Percentiles rank a stretch among this genome's conserved stretches.
Conservation (phyloP, 768 basidiomycete genomes). For the Albatrellus ellisii region DNA sequence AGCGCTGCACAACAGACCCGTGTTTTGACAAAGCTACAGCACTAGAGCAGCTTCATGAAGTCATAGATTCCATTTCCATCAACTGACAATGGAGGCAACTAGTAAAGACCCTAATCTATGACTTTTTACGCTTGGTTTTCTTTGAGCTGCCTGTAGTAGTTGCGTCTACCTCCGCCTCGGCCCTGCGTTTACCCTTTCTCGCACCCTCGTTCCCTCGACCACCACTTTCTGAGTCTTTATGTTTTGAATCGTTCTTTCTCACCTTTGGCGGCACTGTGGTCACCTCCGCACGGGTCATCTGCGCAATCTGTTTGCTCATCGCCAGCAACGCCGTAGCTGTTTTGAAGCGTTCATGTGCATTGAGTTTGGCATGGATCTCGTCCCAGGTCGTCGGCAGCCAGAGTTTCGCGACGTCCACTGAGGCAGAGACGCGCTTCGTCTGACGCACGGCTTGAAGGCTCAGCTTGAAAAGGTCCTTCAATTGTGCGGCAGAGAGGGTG, state of each 20-base stretch:
- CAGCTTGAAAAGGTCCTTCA: slow-evolving; percentile 73
- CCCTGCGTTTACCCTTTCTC: slow-evolving; percentile 18
- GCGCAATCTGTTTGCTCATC: slow-evolving; percentile 51
- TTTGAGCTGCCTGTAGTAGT: slow-evolving; percentile 18
- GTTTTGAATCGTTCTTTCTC: slow-evolving; percentile 12
- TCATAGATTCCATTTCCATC: background rate
- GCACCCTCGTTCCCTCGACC: slow-evolving; percentile 16
- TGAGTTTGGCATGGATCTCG: slow-evolving; percentile 31
- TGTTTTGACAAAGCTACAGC: background rate
- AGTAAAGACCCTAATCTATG: background rate
- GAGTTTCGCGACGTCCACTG: slow-evolving; percentile 21
- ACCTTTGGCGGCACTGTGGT: slow-evolving; percentile 10
- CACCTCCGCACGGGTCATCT: slow-evolving; percentile 6
- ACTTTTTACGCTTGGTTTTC: slow-evolving; percentile 32
- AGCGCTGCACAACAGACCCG: background rate
- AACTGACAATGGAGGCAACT: too few relatives aligned
- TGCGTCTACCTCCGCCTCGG: slow-evolving; percentile 5
- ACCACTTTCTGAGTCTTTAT: slow-evolving; percentile 10
- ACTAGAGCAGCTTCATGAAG: background rate
- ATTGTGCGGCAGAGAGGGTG: slow-evolving; percentile 42
- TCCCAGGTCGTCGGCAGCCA: slow-evolving; percentile 58
- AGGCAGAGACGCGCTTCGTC: slow-evolving; percentile 32
- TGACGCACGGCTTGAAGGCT: slow-evolving; percentile 52
- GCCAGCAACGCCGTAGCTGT: slow-evolving; percentile 45
- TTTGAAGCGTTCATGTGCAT: slow-evolving; percentile 44